These are phyloP conservation scores for Penicillium brevicompactum DNA, from an alignment of 2,329 filamentous ascomycete species.

Conservation along the genomic window DNA sequence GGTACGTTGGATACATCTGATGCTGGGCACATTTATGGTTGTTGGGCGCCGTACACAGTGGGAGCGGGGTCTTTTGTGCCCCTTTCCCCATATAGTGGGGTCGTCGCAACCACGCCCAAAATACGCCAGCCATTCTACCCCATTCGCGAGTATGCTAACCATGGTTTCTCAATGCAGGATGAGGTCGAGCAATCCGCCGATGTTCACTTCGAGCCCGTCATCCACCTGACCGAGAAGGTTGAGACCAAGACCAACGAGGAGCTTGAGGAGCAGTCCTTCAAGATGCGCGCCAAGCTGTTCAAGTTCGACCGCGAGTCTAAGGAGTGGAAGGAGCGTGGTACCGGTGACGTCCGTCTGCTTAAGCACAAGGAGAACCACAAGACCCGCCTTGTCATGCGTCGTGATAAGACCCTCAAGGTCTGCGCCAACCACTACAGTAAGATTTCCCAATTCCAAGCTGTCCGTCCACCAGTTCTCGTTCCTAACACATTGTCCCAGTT, in stretches of 20 bases:
- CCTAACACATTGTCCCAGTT: conserved; percentile 56
- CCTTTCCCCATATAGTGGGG: conserved; percentile 17
- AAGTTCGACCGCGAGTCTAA: conserved; percentile 88
- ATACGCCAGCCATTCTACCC: neutral
- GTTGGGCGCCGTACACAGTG: conserved; percentile 1
- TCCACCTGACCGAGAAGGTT: conserved; percentile 93
- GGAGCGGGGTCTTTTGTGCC: conserved; percentile 11
- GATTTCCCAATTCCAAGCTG: conserved; percentile 36
- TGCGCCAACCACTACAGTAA: conserved; percentile 99
- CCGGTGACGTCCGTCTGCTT: conserved; percentile 90
- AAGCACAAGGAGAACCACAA: conserved; percentile 99
- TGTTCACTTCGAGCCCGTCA: conserved; percentile 95
- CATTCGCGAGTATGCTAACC: neutral
- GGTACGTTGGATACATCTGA: conserved; percentile 49
- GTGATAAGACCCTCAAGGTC: conserved; percentile 99
- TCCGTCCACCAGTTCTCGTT: neutral
- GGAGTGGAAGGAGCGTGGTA: conserved; percentile 99
- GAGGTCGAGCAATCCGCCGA: conserved; percentile 85
- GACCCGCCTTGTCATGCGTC: conserved; percentile 95
- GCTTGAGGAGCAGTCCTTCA: conserved; percentile 94
- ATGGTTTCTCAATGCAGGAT: conserved; percentile 50
- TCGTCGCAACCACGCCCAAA: conserved; percentile 4
- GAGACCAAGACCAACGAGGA: conserved; percentile 98
- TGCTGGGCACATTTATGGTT: conserved; percentile 8
- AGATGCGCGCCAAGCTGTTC: conserved; percentile 99